These are phyloP conservation scores for Arabidopsis suecica DNA, from an alignment of 345 rosid species.

Conservation along the genomic window DNA sequence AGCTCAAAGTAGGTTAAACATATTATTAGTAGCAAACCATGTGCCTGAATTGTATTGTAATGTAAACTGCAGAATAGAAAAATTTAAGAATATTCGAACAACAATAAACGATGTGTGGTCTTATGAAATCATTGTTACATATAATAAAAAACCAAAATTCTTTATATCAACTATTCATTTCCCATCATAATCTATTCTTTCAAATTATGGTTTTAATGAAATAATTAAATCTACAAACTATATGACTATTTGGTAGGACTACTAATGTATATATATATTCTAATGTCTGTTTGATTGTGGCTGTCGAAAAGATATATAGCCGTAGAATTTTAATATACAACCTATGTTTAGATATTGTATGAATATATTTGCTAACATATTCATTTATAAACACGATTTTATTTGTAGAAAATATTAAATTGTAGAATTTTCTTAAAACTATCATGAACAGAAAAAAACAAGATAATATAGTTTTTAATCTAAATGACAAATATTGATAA, in stretches of 20 bases:
- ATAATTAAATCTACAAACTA: conserved; percentile 5
- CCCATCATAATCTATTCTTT: conserved; percentile 4
- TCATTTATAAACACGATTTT: not conserved
- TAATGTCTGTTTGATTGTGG: not conserved
- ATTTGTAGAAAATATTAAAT: too few relatives aligned
- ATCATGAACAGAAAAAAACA: not conserved
- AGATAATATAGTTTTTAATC: too few relatives aligned
- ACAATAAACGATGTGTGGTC: conserved; percentile 18
- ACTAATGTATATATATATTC: not conserved
- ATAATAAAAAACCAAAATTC: conserved; percentile 23
- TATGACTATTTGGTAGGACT: conserved; percentile 27
- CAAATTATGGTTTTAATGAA: not conserved
- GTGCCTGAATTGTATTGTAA: conserved; percentile 27
- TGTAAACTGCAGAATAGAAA: conserved; percentile 10
- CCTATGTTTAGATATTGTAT: too few relatives aligned
- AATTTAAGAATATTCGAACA: conserved; percentile 24
- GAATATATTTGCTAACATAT: not conserved
- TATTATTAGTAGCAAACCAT: conserved; percentile 29
- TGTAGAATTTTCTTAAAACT: not conserved
- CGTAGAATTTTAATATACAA: not conserved
- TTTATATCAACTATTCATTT: conserved; percentile 11
- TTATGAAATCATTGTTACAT: conserved; percentile 19
- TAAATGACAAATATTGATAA: too few relatives aligned
- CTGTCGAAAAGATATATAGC: conserved; percentile 6
- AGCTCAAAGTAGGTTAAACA: conserved; percentile 29